phyloP scores from a whole-genome alignment of 306 rosid species.

The Lablab purpureus region DNA sequence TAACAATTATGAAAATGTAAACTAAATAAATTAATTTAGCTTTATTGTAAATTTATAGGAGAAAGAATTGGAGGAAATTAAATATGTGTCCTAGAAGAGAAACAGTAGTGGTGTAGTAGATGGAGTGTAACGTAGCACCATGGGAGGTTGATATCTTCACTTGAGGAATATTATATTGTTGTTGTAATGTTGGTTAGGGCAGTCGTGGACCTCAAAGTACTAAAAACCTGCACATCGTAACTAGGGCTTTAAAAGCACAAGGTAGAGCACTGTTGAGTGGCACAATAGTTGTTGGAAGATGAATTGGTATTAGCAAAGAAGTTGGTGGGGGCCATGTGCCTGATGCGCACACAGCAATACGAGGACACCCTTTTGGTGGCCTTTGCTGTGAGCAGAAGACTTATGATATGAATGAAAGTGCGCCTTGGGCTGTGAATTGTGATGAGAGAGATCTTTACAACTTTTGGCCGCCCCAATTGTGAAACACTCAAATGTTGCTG shows the following conservation, averaged over 20 bases:
- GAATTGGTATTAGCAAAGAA: neutral
- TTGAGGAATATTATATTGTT: conserved; percentile 20
- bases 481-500: conserved; percentile 19
- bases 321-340: conserved; percentile 53
- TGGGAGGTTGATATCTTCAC: conserved; percentile 39
- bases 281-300: conserved; percentile 19
- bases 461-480: conserved; percentile 62
- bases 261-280: conserved; percentile 4
- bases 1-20: neutral
- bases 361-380: conserved; percentile 29
- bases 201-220: conserved; percentile 3
- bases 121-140: conserved; percentile 37
- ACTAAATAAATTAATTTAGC: neutral
- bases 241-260: conserved; percentile 1
- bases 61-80: neutral
- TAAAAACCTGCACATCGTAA: neutral
- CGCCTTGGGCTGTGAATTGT: conserved; percentile 49
- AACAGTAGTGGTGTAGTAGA: neutral
- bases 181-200: neutral
- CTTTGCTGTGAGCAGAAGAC: conserved; percentile 36
- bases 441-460: conserved; percentile 35
- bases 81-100: no score
- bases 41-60: neutral
- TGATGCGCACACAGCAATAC: conserved; percentile 34
- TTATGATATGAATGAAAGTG: conserved; percentile 25